Conservation (phyloP, 2,329 filamentous ascomycete genomes). For the Penicillium fuscoglaucum region DNA sequence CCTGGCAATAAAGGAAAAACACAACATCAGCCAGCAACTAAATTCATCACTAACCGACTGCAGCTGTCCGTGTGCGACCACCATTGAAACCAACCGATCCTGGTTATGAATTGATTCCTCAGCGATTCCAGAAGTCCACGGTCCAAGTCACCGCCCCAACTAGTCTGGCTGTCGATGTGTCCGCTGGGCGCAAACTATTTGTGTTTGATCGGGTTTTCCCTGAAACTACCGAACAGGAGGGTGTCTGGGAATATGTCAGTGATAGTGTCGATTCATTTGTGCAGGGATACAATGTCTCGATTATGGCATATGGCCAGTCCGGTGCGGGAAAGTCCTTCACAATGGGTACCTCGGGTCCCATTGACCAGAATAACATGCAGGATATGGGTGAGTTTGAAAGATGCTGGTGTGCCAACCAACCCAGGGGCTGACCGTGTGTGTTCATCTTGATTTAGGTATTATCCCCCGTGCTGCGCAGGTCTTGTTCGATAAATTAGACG, state of each 20-base stretch:
- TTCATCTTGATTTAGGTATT: constrained; percentile 64
- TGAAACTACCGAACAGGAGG: constrained; percentile 79
- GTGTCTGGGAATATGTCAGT: constrained; percentile 88
- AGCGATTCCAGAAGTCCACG: constrained; percentile 90
- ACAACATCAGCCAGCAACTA: neutral
- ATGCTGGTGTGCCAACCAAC: neutral
- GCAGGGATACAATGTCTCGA: constrained; percentile 97
- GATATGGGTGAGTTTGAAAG: constrained; percentile 68
- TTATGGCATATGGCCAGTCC: constrained; percentile 95
- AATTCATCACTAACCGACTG: constrained; percentile 3
- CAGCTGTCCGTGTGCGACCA: constrained; percentile 90
- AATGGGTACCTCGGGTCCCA: constrained; percentile 91
- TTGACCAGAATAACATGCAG: constrained; percentile 68
- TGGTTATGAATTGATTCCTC: constrained; percentile 90
- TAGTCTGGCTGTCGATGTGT: constrained; percentile 82
- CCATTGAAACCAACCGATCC: constrained; percentile 81
- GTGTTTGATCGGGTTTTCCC: constrained; percentile 95
- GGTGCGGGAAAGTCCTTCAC: constrained; percentile 98
- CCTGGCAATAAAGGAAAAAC: neutral
- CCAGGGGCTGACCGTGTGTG: constrained; percentile 3
- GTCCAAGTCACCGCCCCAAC: constrained; percentile 86
- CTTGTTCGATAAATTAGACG: constrained; percentile 84
- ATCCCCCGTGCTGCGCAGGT: constrained; percentile 85
- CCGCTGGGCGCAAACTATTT: constrained; percentile 90
- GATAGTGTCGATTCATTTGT: constrained; percentile 89